Evolutionary conservation across 768 basidiomycete genomes (phyloP).

Genomic region (Boletales sp.): DNA sequence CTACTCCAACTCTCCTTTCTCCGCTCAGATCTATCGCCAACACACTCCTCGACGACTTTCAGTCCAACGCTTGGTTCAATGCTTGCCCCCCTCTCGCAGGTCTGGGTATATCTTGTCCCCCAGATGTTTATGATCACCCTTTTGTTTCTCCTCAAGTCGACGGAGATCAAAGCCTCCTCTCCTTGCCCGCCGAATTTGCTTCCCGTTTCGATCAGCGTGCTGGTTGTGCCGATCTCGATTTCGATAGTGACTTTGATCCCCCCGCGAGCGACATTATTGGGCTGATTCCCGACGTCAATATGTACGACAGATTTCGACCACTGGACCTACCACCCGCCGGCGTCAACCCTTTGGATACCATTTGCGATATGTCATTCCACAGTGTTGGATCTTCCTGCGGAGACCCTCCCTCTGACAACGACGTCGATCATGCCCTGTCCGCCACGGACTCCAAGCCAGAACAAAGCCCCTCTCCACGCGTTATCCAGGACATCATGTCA

Average conservation of each 20-base stretch:
- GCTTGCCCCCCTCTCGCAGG: constrained; percentile 20
- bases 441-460: neutral
- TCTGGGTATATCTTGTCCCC: constrained; percentile 19
- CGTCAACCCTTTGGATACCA: constrained; percentile 41
- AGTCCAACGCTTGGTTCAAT: constrained; percentile 28
- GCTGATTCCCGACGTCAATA: constrained; percentile 34
- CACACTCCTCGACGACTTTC: constrained; percentile 21
- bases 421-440: neutral
- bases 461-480: constrained; percentile 23
- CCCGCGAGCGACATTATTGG: constrained; percentile 16
- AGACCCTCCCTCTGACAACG: neutral
- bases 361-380: constrained; percentile 12
- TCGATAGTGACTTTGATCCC: constrained; percentile 10
- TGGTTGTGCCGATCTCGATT: neutral
- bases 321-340: constrained; percentile 19
- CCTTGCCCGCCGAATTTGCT: neutral
- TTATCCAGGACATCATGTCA: constrained; percentile 31
- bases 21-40: constrained; percentile 16
- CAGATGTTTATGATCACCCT: constrained; percentile 1
- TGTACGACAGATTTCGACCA: constrained; percentile 25
- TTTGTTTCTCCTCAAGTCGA: constrained; percentile 5
- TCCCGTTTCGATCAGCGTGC: neutral
- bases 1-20: constrained; percentile 29
- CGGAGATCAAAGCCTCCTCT: neutral
- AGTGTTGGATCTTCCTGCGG: neutral